Conservation (phyloP, 441 rosid genomes). For the Eugenia klotzschiana region DNA sequence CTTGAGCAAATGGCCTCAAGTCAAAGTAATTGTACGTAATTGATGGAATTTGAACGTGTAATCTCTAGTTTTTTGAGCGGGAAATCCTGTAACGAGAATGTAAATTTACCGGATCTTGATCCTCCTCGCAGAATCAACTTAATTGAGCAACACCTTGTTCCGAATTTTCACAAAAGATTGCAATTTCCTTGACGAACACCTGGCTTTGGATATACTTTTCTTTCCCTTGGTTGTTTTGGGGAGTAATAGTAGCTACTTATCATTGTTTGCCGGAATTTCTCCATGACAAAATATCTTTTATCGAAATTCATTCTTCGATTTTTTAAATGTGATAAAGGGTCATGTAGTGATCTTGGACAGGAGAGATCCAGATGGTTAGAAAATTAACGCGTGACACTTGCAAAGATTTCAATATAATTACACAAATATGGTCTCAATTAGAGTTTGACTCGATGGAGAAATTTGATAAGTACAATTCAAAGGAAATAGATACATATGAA, state of each 20-base stretch:
- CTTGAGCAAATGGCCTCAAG: neutral
- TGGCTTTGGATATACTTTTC: neutral
- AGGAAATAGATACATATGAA: too few species aligned
- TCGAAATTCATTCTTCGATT: too few species aligned
- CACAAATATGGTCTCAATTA: too few species aligned
- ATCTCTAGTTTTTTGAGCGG: neutral
- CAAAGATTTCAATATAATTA: too few species aligned
- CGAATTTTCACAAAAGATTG: neutral
- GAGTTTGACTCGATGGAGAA: too few species aligned
- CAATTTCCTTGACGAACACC: neutral
- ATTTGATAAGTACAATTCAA: too few species aligned
- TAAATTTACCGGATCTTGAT: neutral
- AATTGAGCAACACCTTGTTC: neutral
- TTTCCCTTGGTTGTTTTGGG: neutral
- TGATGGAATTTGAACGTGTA: neutral
- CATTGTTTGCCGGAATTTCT: too few species aligned
- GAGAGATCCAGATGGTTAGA: too few species aligned
- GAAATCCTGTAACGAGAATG: neutral
- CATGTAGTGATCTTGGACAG: too few species aligned
- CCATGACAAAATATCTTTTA: too few species aligned
- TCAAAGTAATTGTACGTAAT: neutral
- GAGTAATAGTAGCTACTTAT: neutral
- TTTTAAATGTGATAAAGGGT: too few species aligned
- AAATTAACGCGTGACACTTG: too few species aligned
- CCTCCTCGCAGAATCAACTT: neutral